phyloP scores from a whole-genome alignment of 352 stramenopile species.

The Globisporangium cylindrosporum region DNA sequence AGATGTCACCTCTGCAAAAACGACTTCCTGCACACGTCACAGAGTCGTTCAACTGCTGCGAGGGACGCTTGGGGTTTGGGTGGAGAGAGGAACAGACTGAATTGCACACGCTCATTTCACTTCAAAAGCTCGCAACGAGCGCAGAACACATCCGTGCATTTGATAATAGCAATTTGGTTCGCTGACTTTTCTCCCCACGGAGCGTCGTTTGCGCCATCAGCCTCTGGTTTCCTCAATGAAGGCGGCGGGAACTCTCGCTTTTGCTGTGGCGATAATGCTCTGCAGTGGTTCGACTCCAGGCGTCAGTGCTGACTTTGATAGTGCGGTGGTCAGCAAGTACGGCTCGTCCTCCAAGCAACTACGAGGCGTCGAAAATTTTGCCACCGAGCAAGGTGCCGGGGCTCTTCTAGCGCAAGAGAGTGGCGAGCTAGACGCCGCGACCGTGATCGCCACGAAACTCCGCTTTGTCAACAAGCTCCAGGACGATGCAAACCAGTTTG shows the following conservation, averaged over 20 bases:
- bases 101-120: neutral
- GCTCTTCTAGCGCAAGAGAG: neutral
- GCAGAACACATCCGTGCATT: neutral
- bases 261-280: neutral
- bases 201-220: neutral
- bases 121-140: neutral
- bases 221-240: neutral
- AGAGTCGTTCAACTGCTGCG: neutral
- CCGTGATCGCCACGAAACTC: neutral
- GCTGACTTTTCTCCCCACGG: neutral
- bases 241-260: too few relatives aligned
- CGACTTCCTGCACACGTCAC: neutral
- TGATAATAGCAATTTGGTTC: neutral
- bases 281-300: neutral
- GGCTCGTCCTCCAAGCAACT: conserved; percentile 9
- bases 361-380: neutral
- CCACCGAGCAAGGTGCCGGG: neutral
- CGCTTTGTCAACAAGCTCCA: conserved; percentile 15
- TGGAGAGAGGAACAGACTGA: neutral
- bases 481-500: conserved; percentile 11
- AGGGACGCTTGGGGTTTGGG: neutral
- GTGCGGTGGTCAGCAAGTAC: neutral
- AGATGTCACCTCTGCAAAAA: conserved; percentile 3
- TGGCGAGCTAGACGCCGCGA: neutral
- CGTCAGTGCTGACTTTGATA: neutral